Base-by-base conservation (phyloP, 768 basidiomycete genomes). In the Tubosaeta sp. region DNA sequence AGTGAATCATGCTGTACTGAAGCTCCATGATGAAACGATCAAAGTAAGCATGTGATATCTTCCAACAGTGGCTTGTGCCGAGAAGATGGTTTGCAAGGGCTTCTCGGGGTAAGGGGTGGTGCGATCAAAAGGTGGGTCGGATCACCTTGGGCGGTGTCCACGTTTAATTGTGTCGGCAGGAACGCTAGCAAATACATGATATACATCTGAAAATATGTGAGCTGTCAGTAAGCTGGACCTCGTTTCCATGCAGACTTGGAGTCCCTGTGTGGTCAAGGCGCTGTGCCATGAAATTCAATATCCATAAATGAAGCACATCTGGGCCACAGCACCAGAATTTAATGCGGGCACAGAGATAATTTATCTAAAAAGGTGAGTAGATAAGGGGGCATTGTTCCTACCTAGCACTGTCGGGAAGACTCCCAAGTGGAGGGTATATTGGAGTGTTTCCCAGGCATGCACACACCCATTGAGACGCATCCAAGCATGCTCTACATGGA, bases 1-100 rank as follows among this genome's bases (percentile, higher is more conserved):
- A 41, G 22, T 14, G 49, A 34, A 54, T 45, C 42, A 30, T 27
- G n/a, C 9, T 41, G 53, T 12, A 27, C 27, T 22, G 31, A 39
- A 19, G 11, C 30, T 41, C n/a, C n/a, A n/a, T n/a, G n/a, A n/a
- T 50, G 41, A 49, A 52, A 44, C 49, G 27, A 27, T 53, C 50
- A 42, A 48, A 29, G 29, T 6, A 16, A 4, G 11, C n/a, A 16
- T 22, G 44, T 16, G 19, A 32, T 6, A 6, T 16, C 21, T 32
- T 5, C 21, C 44, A 21, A 44, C 25, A 16, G 38, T n/a, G 39
- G 30, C 27, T 35, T 49, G 36, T 30, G 24, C 35, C 27, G 25
- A 29, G 25, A 35, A 22, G 12, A 21, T 13, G 14, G 19, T 22
- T 22, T 30, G 9, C 25, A 7, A 8, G 19, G 43, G 18, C 14